Conservation (phyloP, 331 rosid species). For the Telfairia occidentalis region DNA sequence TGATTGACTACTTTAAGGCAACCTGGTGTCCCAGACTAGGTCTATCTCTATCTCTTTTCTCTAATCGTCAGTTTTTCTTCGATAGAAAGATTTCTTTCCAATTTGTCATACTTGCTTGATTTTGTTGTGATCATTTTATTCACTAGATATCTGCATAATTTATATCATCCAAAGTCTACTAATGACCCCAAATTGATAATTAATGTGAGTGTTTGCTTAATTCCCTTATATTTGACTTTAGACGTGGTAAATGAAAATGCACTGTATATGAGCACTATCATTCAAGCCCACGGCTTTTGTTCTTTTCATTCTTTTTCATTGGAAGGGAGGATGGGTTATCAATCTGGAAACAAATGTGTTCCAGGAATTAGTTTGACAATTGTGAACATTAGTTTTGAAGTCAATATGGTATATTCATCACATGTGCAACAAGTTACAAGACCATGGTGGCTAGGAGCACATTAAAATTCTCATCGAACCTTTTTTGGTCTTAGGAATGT, state of each 20-base stretch:
- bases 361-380: neutral
- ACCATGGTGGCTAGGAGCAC: neutral
- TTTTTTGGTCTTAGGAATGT: slow-evolving; percentile 39
- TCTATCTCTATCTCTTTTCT: slow-evolving; percentile 26
- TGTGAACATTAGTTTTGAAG: slow-evolving; percentile 4
- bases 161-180: neutral
- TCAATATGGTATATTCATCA: neutral
- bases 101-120: neutral
- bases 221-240: neutral
- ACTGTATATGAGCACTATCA: neutral
- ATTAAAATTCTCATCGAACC: neutral
- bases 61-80: neutral
- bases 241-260: neutral
- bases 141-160: neutral
- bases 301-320: neutral
- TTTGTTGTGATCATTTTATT: neutral
- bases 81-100: neutral
- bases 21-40: slow-evolving; percentile 82
- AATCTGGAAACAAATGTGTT: neutral
- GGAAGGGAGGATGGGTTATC: neutral
- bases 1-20: slow-evolving; percentile 82
- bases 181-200: neutral
- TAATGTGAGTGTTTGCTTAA: neutral
- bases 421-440: neutral
- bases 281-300: neutral